These are phyloP conservation scores for Ormosia semicastrata DNA, from an alignment of 306 rosid genomes.

Conservation along the genomic window DNA sequence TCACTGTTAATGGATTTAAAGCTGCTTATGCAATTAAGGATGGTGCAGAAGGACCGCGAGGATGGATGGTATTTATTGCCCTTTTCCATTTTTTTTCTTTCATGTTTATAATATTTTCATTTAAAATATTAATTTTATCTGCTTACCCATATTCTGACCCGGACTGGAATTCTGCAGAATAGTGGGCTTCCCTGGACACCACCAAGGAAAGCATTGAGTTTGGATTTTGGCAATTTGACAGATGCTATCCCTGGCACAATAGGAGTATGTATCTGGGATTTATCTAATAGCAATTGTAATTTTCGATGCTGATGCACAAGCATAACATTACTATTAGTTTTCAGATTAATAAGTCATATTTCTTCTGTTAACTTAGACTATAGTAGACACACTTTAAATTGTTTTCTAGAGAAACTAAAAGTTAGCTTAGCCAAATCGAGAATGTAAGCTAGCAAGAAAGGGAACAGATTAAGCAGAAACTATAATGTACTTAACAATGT, in stretches of 20 bases:
- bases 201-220: constrained; percentile 41
- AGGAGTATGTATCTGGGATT: constrained; percentile 54
- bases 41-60: constrained; percentile 80
- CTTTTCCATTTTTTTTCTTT: background rate
- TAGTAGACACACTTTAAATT: background rate
- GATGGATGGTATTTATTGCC: constrained; percentile 62
- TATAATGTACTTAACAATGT: background rate
- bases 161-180: constrained; percentile 46
- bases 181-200: constrained; percentile 66
- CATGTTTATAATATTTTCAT: background rate
- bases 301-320: background rate
- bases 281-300: background rate
- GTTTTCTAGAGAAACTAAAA: background rate
- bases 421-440: background rate
- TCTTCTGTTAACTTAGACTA: background rate
- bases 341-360: background rate
- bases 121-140: background rate
- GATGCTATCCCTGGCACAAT: constrained; percentile 45
- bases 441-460: background rate
- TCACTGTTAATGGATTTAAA: constrained; percentile 64
- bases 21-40: constrained; percentile 77
- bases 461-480: background rate
- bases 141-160: background rate
- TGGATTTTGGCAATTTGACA: constrained; percentile 50
- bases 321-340: background rate